Evolutionary conservation across 148 eudicot species (phyloP), one percentile per base, ranked within the genome.

Genomic region (Bassia scoparia): DNA sequence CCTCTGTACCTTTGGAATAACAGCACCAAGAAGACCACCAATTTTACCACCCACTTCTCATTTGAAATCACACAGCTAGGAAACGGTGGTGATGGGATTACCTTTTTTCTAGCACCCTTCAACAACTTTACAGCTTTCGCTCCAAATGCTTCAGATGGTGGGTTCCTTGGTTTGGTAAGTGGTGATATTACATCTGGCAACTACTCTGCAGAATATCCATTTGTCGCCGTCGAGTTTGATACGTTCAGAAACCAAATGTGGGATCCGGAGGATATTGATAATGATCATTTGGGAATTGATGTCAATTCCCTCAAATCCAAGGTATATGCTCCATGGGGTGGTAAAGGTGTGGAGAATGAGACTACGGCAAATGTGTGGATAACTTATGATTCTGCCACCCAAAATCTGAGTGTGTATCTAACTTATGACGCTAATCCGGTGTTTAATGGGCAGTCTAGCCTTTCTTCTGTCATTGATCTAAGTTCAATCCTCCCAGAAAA

Each of bases 221-320:
- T 83, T 48, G 82, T 86, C 66, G 83, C 83, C 7, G 82, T 86
- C 29, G 89, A 86, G 77, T 86, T 86, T 34, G 89, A 84, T 59
- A 77, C 74, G 12, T 82, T 26, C 60, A 0, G 21, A 12, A 81
- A 86, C 69, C 0, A 0, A 7, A 2, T 0, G 43, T 86, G 71
- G 78, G 87, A 86, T 76, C 87, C 85, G 23, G 56, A 55, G 11
- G 10, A 54, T 5, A 5, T 1, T 41, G 46, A 41, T 8, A 14
- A 41, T 53, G 73, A 81, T 77, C 89, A 86, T 69, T 77, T 86
- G 4, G 87, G 89, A 2, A 84, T 86, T n/a, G 63, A 80, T 66
- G 76, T 81, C 26, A 86, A 84, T 49, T 86, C 87, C 6, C 75
- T 81, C 37, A 64, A 41, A 11, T 84, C 89, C 1, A 65, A 63